These are phyloP conservation scores for Pyrenophora tritici-repentis DNA, from an alignment of 2,329 filamentous ascomycete genomes.

Conservation along the genomic window DNA sequence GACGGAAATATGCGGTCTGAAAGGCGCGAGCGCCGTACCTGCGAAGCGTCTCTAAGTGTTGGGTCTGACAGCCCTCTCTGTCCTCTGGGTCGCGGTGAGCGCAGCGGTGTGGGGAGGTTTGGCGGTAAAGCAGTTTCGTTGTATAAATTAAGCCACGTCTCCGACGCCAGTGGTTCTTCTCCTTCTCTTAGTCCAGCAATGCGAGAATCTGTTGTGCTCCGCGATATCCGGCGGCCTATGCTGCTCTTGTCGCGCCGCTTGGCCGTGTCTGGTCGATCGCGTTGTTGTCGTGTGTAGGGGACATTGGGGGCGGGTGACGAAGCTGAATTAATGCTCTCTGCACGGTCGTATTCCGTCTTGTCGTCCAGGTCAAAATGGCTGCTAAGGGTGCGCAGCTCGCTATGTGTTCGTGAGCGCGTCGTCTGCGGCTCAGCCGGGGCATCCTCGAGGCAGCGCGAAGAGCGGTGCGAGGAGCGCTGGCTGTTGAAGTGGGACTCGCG, in stretches of 20 bases:
- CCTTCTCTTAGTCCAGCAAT: constrained; percentile 1
- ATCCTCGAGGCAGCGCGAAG: constrained; percentile 15
- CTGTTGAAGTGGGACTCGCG: constrained; percentile 42
- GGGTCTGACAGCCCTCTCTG: constrained; percentile 6
- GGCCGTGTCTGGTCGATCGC: not conserved
- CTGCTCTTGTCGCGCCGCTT: constrained; percentile 4
- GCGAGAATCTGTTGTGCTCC: constrained; percentile 7
- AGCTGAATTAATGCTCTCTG: constrained; percentile 14
- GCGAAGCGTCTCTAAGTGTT: constrained; percentile 5
- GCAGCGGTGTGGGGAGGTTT: constrained; percentile 3
- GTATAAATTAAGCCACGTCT: constrained; percentile 16
- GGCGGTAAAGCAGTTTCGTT: constrained; percentile 12
- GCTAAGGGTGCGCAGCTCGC: constrained; percentile 16
- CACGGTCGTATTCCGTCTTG: constrained; percentile 12
- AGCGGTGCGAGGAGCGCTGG: constrained; percentile 42
- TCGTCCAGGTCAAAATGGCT: constrained; percentile 26
- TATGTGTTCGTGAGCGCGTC: constrained; percentile 19
- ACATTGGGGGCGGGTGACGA: constrained; percentile 26
- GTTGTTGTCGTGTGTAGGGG: constrained; percentile 11
- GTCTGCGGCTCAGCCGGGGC: constrained; percentile 19
- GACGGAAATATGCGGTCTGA: constrained; percentile 3
- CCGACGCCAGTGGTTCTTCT: constrained; percentile 9
- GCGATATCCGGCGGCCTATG: constrained; percentile 4
- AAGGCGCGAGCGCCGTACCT: constrained; percentile 12
- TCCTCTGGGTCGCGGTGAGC: constrained; percentile 4